phyloP scores from a whole-genome alignment of 2,329 filamentous ascomycete genomes.

The Calonectria fujianensis region DNA sequence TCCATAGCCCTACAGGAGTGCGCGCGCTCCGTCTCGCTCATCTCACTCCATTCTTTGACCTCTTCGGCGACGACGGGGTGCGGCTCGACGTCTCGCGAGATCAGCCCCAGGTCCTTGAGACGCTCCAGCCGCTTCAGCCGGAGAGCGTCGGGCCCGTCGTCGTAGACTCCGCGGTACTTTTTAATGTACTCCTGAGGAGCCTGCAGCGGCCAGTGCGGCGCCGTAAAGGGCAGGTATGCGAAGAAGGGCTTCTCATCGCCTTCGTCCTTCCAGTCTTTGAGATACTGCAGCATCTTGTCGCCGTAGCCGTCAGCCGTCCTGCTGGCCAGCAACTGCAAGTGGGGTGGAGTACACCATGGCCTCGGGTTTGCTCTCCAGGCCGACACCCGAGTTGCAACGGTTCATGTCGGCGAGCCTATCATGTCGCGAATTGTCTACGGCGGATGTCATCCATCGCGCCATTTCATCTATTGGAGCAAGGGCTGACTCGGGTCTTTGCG shows the following conservation, averaged over 20 bases:
- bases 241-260: conserved; percentile 56
- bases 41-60: conserved; percentile 65
- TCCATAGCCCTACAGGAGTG: too few relatives aligned
- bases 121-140: conserved; percentile 67
- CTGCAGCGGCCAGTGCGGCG: conserved; percentile 79
- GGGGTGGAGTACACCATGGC: conserved; percentile 26
- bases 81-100: conserved; percentile 68
- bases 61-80: conserved; percentile 64
- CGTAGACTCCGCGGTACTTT: conserved; percentile 76
- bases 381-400: conserved; percentile 36
- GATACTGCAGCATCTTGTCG: conserved; percentile 65
- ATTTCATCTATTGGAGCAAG: background rate
- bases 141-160: conserved; percentile 76
- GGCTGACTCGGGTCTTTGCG: background rate
- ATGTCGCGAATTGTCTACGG: background rate
- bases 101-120: conserved; percentile 37
- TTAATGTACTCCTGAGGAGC: conserved; percentile 72
- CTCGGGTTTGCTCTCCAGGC: conserved; percentile 38
- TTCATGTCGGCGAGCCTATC: conserved; percentile 33
- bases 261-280: conserved; percentile 55
- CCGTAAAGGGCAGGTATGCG: conserved; percentile 67
- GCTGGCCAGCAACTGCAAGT: conserved; percentile 3
- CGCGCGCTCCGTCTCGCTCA: conserved; percentile 63
- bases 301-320: conserved; percentile 63
- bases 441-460: conserved; percentile 2